Base-by-base conservation (phyloP, 306 rosid genomes). In the Betula pendula region DNA sequence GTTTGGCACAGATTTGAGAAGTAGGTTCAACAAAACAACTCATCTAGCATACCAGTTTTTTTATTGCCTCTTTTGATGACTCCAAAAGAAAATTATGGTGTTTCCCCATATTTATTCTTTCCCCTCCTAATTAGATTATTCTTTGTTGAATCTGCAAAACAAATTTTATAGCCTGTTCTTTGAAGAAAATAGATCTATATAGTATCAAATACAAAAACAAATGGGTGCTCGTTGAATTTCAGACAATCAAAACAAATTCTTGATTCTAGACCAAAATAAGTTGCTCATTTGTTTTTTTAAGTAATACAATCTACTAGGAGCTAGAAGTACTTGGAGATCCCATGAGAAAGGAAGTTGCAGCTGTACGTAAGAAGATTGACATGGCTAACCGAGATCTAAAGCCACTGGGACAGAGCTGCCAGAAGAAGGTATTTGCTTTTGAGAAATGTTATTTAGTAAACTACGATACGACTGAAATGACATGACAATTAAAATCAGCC, bases 261-360 rank as follows among this genome's bases (percentile, higher is more conserved):
- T 65, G 9, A 38, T 40, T 65, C 47, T 19, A 14, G 22, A 31
- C 20, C 15, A 19, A 62, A 5, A 56, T 52, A 6, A 24, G 72
- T 22, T 48, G 72, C 12, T 25, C 3, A 63, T 14, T 72, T 77
- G 31, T 40, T 78, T 20, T n/a, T 42, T 20, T 42, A 33, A 78
- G 47, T 77, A 11, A 62, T 78, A 10, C 68, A 29, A 78, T 77
- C n/a, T 70, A 49, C 35, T 81, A 92, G 96, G 96, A 95, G 80
- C 93, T 95, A 27, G 96, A 95, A 87, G 93, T 83, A 75, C 68
- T 92, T 82, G 84, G 87, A 67, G 99, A 95, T 84, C 97, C 99
- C 14, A 70, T 88, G 89, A 87, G 84, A 79, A 95, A 90, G 80
- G 99, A 95, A 81, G 92, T 90, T 33, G 97, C 93, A 50, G 78